phyloP scores from a whole-genome alignment of 1,284 basidiomycete species.

The Volvariella volvacea region DNA sequence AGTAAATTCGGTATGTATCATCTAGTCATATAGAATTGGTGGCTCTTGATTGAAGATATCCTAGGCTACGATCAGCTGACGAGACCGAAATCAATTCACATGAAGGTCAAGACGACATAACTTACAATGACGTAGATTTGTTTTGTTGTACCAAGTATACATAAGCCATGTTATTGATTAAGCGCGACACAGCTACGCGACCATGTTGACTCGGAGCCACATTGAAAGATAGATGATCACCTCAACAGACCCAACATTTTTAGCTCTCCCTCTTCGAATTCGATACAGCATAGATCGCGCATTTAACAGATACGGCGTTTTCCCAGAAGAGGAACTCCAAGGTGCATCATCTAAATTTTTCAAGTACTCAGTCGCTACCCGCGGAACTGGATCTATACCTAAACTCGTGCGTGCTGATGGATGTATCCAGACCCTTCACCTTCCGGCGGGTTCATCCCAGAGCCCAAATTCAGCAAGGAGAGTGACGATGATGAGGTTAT shows the following conservation, averaged over 20 bases:
- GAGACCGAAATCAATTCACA: conserved; percentile 69
- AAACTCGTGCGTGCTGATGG: no score
- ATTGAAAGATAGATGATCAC: no score
- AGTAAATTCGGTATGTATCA: conserved; percentile 73
- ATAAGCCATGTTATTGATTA: no score
- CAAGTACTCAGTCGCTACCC: no score
- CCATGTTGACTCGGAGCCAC: no score
- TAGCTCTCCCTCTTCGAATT: neutral
- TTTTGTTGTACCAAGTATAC: no score
- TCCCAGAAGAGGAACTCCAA: no score
- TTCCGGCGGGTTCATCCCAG: neutral
- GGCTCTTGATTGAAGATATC: conserved; percentile 1
- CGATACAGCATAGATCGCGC: neutral
- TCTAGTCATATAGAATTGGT: neutral
- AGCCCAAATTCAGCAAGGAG: neutral
- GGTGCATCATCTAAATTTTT: no score
- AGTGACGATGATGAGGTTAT: conserved; percentile 4
- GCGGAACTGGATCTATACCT: no score
- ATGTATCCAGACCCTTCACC: neutral
- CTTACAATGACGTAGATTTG: no score
- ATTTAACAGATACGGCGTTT: neutral
- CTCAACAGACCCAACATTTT: neutral
- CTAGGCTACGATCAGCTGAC: conserved; percentile 79
- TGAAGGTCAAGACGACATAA: conserved; percentile 56
- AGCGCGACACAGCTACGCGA: no score